Base-by-base conservation (phyloP, 2,329 filamentous ascomycete species). In the Aspergillus sp. region DNA sequence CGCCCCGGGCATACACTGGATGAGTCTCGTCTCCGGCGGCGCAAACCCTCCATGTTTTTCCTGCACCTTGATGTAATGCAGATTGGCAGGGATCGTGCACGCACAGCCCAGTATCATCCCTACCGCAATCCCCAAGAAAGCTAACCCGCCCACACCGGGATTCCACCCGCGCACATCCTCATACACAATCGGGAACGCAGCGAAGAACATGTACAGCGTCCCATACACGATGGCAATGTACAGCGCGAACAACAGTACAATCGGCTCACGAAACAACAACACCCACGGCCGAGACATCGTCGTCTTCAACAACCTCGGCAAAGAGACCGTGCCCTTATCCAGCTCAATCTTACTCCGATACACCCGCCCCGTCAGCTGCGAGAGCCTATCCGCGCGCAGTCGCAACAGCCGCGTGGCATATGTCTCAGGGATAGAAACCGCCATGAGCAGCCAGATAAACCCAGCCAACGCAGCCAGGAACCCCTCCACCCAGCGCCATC, bases 151-250 rank as follows among this genome's bases (percentile, higher is more conserved):
- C 9, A 32, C 25, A n/a, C 53, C 53, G 1, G 53, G 53, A 17
- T 47, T 55, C 53, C 53, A 55, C 9, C 53, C 53, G 23, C 53
- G 53, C 17, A 36, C 28, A 10, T 55, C 53, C 12, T 55, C 53
- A 13, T 47, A 55, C 13, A 55, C 53, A 41, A 55, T 55, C 9
- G 53, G 53, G 25, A 55, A 55, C 8, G 53, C 53, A 2, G 53
- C 41, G 25, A 55, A 55, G 53, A 55, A 55, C 53, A 55, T 55
- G 25, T 55, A 55, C 12, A 55, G n/a, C 23, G 53, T 55, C 23
- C 53, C 53, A 12, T 55, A 55, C n/a, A 55, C 53, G 6, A 55
- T 55, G 6, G 53, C 53, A 25, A 55, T 47, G 28, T 55, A 55
- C 3, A 55, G 25, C 0, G 53, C 53, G 53, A 55, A 55, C 25